Evolutionary conservation across 2,329 filamentous ascomycete species (phyloP).

Genomic region (Apiospora malaysiana): DNA sequence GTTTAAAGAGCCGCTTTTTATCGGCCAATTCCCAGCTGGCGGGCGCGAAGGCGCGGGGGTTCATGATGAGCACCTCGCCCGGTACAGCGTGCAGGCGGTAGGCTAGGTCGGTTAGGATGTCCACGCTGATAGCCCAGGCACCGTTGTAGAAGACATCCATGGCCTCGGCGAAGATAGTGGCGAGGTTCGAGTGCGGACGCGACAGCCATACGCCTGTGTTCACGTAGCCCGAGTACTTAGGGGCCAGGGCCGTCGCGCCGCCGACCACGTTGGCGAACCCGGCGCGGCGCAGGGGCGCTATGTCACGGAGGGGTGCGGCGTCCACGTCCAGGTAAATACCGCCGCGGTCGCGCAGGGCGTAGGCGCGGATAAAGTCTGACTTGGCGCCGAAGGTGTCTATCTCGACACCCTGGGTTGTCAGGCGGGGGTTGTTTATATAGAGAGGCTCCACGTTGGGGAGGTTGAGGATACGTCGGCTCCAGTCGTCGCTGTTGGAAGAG

Average conservation of each 20-base stretch:
- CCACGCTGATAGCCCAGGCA: constrained; percentile 26
- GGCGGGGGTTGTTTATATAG: neutral
- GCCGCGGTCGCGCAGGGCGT: constrained; percentile 5
- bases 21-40: neutral
- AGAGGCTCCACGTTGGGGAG: neutral
- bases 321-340: constrained; percentile 17
- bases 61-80: constrained; percentile 15
- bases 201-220: constrained; percentile 18
- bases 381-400: constrained; percentile 11
- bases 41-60: constrained; percentile 17
- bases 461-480: neutral
- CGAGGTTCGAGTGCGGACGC: neutral
- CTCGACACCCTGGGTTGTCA: neutral
- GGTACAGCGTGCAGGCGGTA: constrained; percentile 31
- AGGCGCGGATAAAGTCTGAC: constrained; percentile 5
- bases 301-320: neutral
- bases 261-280: constrained; percentile 18
- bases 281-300: neutral
- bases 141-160: constrained; percentile 18
- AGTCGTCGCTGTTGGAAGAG: neutral
- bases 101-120: constrained; percentile 35
- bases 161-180: constrained; percentile 6
- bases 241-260: constrained; percentile 5
- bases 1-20: neutral
- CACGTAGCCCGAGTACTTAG: neutral